Conservation (phyloP, 495 filamentous ascomycete species). For the Penicillium ucsense region DNA sequence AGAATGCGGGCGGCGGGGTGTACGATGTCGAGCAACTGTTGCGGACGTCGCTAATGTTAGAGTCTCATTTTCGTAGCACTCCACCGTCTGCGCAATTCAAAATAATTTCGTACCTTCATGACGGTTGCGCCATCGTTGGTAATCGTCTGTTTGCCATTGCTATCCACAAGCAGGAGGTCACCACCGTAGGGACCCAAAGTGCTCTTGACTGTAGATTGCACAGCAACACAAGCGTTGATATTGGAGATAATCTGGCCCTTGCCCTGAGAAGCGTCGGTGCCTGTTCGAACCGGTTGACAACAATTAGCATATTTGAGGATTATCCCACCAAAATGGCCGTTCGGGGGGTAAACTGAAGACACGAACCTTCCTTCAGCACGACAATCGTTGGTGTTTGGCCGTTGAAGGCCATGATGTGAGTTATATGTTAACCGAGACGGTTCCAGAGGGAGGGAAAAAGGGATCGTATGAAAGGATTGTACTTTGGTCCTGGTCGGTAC, state of each 20-base stretch:
- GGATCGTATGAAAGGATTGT: conserved; percentile 11
- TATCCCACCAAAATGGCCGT: conserved; percentile 22
- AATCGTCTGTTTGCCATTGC: conserved; percentile 91
- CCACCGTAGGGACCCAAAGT: conserved; percentile 97
- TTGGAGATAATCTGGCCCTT: conserved; percentile 97
- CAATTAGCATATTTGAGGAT: conserved; percentile 11
- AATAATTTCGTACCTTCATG: conserved; percentile 66
- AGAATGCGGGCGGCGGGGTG: conserved; percentile 97
- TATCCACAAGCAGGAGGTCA: conserved; percentile 89
- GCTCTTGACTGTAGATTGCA: conserved; percentile 88
- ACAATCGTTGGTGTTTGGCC: conserved; percentile 98
- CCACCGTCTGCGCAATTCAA: neutral
- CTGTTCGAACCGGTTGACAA: conserved; percentile 35
- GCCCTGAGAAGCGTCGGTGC: conserved; percentile 93
- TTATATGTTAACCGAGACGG: conserved; percentile 11
- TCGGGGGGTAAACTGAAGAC: conserved; percentile 16
- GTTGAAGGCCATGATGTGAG: conserved; percentile 76
- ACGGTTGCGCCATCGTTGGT: conserved; percentile 99
- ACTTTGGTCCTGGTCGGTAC: conserved; percentile 9
- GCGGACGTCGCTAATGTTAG: no score
- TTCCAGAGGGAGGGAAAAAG: conserved; percentile 5
- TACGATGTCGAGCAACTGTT: conserved; percentile 90
- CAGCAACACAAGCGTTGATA: conserved; percentile 97
- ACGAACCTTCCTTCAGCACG: conserved; percentile 91
- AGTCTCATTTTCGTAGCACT: no score